phyloP scores from a whole-genome alignment of 2,329 filamentous ascomycete genomes.

The Coniochaeta sp. region DNA sequence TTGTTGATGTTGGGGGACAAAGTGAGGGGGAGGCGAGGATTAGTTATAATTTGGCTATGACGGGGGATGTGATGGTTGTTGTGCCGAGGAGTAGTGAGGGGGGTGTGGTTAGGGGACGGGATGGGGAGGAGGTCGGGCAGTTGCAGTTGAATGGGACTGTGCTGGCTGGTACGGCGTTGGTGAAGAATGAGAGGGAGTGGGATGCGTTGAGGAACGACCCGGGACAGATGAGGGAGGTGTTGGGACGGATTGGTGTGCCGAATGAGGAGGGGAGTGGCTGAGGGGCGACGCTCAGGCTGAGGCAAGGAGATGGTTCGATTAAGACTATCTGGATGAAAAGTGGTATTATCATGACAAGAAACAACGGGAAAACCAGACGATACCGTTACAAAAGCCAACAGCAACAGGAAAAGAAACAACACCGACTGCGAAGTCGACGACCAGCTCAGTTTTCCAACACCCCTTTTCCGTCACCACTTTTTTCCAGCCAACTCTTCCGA shows the following conservation, averaged over 20 bases:
- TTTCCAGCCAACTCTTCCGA: no score
- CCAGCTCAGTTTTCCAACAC: not conserved
- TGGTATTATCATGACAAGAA: not conserved
- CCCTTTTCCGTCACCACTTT: no score
- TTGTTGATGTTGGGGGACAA: not conserved
- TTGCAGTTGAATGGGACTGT: conserved; percentile 54
- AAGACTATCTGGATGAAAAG: not conserved
- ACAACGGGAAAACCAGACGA: not conserved
- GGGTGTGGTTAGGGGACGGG: conserved; percentile 16
- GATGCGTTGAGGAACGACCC: conserved; percentile 38
- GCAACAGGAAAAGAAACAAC: not conserved
- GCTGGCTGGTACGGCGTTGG: conserved; percentile 56
- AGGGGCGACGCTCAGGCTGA: no score
- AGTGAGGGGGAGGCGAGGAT: conserved; percentile 38
- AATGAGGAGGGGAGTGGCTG: no score
- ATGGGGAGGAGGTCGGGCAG: conserved; percentile 26
- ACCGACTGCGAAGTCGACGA: conserved; percentile 1
- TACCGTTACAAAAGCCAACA: no score
- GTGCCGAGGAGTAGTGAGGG: conserved; percentile 50
- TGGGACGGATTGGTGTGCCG: conserved; percentile 32
- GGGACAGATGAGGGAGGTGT: conserved; percentile 28
- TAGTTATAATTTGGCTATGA: conserved; percentile 60
- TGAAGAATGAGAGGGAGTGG: conserved; percentile 54
- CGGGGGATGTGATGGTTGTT: conserved; percentile 42
- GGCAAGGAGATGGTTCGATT: not conserved